Conservation (phyloP, 2,329 filamentous ascomycete genomes). For the Venturia aucupariae region DNA sequence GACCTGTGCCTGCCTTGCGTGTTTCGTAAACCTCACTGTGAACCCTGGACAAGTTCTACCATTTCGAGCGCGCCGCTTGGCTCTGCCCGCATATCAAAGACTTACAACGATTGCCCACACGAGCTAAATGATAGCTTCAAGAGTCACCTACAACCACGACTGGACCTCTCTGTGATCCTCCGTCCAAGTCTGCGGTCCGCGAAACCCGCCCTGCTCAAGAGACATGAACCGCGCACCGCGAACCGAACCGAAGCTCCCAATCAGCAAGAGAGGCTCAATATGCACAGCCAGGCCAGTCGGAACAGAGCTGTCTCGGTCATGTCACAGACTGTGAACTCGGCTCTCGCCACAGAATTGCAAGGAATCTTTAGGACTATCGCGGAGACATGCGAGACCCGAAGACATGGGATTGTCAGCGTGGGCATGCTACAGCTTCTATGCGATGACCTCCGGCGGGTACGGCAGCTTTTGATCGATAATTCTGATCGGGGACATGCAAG, state of each 20-base stretch:
- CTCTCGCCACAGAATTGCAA: conserved; percentile 5
- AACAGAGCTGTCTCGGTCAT: conserved; percentile 4
- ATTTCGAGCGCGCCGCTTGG: not conserved
- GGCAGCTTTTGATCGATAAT: conserved; percentile 51
- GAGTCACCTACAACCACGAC: not conserved
- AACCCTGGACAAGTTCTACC: not conserved
- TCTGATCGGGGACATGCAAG: conserved; percentile 44
- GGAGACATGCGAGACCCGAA: conserved; percentile 3
- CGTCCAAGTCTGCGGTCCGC: not conserved
- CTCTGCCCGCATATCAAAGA: not conserved
- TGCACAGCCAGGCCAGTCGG: conserved; percentile 4
- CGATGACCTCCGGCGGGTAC: conserved; percentile 54
- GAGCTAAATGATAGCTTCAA: conserved; percentile 1
- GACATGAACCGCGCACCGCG: conserved; percentile 5
- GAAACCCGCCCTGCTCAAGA: not conserved
- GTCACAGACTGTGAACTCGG: conserved; percentile 1
- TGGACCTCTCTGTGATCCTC: not conserved
- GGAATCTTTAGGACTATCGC: not conserved
- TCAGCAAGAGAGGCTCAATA: conserved; percentile 5
- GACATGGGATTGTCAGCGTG: not conserved
- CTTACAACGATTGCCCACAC: not conserved
- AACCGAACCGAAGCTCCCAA: not conserved
- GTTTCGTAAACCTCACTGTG: not conserved
- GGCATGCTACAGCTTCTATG: conserved; percentile 22
- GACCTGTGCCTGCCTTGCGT: not conserved